A percentile compares a stretch with the other conserved stretches of the same genome.
Evolutionary conservation across 495 filamentous ascomycete genomes (phyloP).

Genomic region (Lineolata rhizophorae): DNA sequence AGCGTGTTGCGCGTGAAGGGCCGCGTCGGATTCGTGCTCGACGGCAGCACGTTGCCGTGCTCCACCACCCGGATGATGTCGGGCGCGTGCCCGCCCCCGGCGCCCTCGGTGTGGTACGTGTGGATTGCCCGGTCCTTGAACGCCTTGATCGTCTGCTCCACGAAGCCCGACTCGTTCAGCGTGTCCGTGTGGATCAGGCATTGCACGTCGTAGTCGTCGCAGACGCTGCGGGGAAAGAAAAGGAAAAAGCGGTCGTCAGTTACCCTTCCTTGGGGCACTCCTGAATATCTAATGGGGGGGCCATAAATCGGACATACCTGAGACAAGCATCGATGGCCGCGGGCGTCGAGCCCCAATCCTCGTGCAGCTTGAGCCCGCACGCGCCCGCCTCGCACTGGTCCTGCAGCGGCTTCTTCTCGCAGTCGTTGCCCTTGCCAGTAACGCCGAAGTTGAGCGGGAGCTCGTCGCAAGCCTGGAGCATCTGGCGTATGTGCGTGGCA

Average conservation of each 20-base stretch:
- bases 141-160: constrained; percentile 73
- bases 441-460: constrained; percentile 87
- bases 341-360: constrained; percentile 92
- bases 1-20: constrained; percentile 87
- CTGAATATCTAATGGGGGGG: no score
- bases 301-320: constrained; percentile 5
- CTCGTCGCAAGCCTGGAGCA: constrained; percentile 75
- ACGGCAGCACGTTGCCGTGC: constrained; percentile 78
- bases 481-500: constrained; percentile 62
- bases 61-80: constrained; percentile 94
- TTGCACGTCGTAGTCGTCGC: constrained; percentile 81
- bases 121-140: constrained; percentile 87
- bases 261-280: no score
- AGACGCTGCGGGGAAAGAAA: no score
- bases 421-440: constrained; percentile 93
- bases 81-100: constrained; percentile 87
- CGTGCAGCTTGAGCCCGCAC: constrained; percentile 84
- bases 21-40: constrained; percentile 80
- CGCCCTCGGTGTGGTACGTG: constrained; percentile 96
- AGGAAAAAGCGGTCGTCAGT: no score
- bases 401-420: constrained; percentile 40
- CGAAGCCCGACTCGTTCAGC: constrained; percentile 91
- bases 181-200: constrained; percentile 97
- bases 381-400: constrained; percentile 73
- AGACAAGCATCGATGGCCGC: constrained; percentile 86